Conservation (phyloP, 768 basidiomycete genomes). For the Exidia glandulosa region DNA sequence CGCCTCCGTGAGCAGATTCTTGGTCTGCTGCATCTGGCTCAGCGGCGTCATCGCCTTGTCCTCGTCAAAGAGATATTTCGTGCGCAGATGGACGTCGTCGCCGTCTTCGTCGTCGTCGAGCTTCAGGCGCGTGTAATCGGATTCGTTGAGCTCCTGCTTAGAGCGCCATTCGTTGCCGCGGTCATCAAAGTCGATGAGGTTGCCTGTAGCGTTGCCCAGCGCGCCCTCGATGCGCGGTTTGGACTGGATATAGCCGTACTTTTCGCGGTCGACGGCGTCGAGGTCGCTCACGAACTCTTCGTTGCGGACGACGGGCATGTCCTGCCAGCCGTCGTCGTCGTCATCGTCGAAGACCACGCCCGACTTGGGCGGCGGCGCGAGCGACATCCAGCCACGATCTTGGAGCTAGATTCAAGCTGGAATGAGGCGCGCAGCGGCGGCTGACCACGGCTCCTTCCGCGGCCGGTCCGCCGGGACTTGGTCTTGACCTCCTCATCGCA, state of each 20-base stretch:
- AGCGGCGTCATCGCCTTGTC: conserved; percentile 98
- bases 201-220: conserved; percentile 76
- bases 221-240: conserved; percentile 9
- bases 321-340: conserved; percentile 79
- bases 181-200: conserved; percentile 73
- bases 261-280: conserved; percentile 78
- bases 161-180: conserved; percentile 75
- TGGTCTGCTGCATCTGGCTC: conserved; percentile 97
- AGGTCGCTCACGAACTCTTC: conserved; percentile 56
- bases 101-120: conserved; percentile 83
- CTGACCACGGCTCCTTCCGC: too few relatives aligned
- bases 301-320: conserved; percentile 81
- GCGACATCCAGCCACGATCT: not conserved
- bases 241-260: conserved; percentile 57
- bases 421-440: too few relatives aligned
- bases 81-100: conserved; percentile 93
- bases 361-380: not conserved
- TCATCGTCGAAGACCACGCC: conserved; percentile 30
- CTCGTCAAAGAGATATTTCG: conserved; percentile 92
- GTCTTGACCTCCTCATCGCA: too few relatives aligned
- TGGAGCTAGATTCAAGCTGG: too few relatives aligned
- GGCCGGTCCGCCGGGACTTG: too few relatives aligned
- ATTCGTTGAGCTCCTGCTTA: conserved; percentile 69
- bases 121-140: conserved; percentile 85
- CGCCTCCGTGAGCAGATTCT: conserved; percentile 89